A percentile compares a stretch with the other conserved stretches of the same genome.
phyloP scores from a whole-genome alignment of 257 asterid genomes.

The Penstemon davidsonii region DNA sequence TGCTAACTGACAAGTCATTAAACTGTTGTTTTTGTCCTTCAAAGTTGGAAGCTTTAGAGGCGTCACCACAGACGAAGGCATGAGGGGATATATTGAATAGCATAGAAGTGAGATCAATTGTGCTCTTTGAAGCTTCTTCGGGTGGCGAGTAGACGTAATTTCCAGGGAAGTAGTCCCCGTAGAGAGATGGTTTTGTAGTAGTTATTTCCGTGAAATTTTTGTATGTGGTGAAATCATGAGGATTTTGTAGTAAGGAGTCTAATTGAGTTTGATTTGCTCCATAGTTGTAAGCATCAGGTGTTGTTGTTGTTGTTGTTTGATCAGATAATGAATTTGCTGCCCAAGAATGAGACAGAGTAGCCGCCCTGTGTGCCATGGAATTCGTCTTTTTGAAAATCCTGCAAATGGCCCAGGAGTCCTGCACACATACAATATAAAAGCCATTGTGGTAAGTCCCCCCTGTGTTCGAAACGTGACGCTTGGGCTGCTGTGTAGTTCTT shows the following conservation, averaged over 20 bases:
- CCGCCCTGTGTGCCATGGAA: slow-evolving; percentile 53
- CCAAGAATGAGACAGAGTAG: slow-evolving; percentile 50
- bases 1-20: slow-evolving; percentile 33
- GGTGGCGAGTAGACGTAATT: slow-evolving; percentile 44
- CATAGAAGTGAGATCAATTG: slow-evolving; percentile 41
- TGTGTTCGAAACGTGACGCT: no score
- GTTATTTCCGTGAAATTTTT: slow-evolving; percentile 7
- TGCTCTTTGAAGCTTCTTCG: slow-evolving; percentile 32
- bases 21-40: slow-evolving; percentile 42
- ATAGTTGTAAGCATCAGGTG: slow-evolving; percentile 42
- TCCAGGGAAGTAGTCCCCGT: slow-evolving; percentile 34
- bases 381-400: slow-evolving; percentile 71
- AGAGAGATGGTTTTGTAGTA: slow-evolving; percentile 15
- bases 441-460: no score
- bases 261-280: slow-evolving; percentile 28
- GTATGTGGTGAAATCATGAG: slow-evolving; percentile 31
- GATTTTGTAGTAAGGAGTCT: slow-evolving; percentile 32
- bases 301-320: slow-evolving; percentile 36
- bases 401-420: slow-evolving; percentile 88
- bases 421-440: neutral
- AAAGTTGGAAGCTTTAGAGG: slow-evolving; percentile 10
- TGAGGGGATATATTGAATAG: slow-evolving; percentile 33
- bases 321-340: slow-evolving; percentile 37
- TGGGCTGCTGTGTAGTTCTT: no score
- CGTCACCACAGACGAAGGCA: slow-evolving; percentile 15